Base-by-base conservation (phyloP, 345 rosid species). In the Physaria fendleri region DNA sequence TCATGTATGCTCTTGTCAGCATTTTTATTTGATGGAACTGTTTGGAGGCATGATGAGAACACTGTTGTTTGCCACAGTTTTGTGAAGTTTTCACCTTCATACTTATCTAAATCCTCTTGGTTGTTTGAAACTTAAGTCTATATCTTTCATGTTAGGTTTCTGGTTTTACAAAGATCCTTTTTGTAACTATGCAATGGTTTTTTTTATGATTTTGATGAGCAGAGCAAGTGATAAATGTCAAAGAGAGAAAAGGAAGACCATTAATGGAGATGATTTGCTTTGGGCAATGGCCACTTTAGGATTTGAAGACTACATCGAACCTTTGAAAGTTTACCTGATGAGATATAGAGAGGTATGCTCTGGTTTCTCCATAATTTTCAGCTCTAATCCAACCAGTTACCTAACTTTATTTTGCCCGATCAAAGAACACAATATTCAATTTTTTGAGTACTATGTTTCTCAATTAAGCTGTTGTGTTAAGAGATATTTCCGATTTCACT, bases 221-320 rank as follows among this genome's bases (percentile, higher is more conserved):
- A 92, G 98, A 65, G 98, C 97, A 22, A 88, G 98, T 77, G 97
- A 92, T 72, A 92, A 88, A 79, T 92, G 98, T 27, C 98, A 88
- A 87, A 84, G 82, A 64, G 98, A 92, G 82, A 88, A 92, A 82
- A 76, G 98, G 78, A 92, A 88, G 85, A 88, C 95, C 39, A 80
- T 92, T 52, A 92, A 92, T 29, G 97, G 95, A 39, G 98, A 92
- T 55, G 98, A 92, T 76, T 80, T 92, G 71, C 85, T 92, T 22
- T 92, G 97, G 95, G 95, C 95, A 23, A 88, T 92, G 93, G 89
- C 97, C 0, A 92, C 95, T 18, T 76, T 92, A 78, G 98, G 97
- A 50, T 92, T 92, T 74, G 97, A 88, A 82, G 97, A 88, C 58
- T 92, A 88, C 69, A 89, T 88, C 20, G 97, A 92, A 25, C 98